Evolutionary conservation across 805 yeast genomes (phyloP), one percentile per base, ranked within the genome.

Genomic region (Hanseniaspora lindneri): DNA sequence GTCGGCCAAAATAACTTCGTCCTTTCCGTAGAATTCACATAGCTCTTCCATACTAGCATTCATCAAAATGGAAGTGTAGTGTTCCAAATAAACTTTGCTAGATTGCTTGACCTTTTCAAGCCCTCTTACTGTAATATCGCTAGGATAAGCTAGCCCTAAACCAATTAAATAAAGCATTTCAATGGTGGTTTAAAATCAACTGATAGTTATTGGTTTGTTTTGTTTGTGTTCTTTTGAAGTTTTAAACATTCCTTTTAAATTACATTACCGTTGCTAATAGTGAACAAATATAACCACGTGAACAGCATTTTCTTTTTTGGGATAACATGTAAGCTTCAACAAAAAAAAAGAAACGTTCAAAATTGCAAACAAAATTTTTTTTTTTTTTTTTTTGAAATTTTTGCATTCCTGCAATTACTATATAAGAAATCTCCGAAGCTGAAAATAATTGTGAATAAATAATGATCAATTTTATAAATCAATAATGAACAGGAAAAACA

Each of bases 41-140:
- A 89, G 67, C 4, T 80, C 74, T 52, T 70, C 75, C 60, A 77
- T 69, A 54, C 82, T 77, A 2, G 97, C 94, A 11, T 95, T 87
- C 97, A 92, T 89, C 51, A 92, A 69, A 53, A 89, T 89, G 34
- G 95, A 83, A 3, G 98, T 89, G 65, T 89, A 89, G 2, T 94
- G 96, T 67, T 89, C 98, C 50, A 92, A 69, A 57, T 89, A 89
- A n/a, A 89, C 95, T 36, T 96, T 72, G 58, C 82, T 78, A 66
- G 96, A 87, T 62, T 72, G 75, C 58, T 74, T 80, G 49, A 92
- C 87, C 3, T 80, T 75, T 58, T 89, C 87, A 25, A 92, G 71
- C 1, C 98, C 98, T 57, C 96, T 80, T 14, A 89, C 96, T 0
- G 97, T 88, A 59, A 89, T 87, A 61, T 89, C 98, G 14, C 80